Base-by-base conservation (phyloP, 106 monocot genomes). In the Phalaenopsis aphrodite region DNA sequence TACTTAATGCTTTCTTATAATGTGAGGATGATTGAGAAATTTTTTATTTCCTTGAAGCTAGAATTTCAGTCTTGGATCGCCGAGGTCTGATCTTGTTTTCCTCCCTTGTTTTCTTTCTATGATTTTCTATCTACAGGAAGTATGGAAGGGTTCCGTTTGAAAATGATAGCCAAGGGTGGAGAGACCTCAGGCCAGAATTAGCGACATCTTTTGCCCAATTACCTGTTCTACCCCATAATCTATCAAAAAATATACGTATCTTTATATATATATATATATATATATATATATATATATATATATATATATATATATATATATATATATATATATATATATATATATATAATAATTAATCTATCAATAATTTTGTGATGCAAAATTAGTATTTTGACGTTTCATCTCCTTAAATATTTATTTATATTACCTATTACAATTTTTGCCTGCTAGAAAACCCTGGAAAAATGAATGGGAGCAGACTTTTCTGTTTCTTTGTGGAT, bases 121-220 rank as follows among this genome's bases (percentile, higher is more conserved):
- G 41, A 30, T 76, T 24, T 75, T 49, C 76, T 49, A 49, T 47
- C 46, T 76, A 76, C 76, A 48, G 76, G 76, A 76, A 76, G 76
- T 49, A 49, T 49, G 49, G 48, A 49, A 30, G 49, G 76, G 49
- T 24, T 24, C 76, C 76, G 30, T 76, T 76, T 76, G 76, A 76
- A 76, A 49, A 43, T 30, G 48, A 49, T 76, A 47, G 49, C 49
- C 48, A 76, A 42, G 48, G 49, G 14, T 24, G 76, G 23, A 24
- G 47, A 42, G 21, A 76, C 76, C 76, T 76, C 48, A 76, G 76
- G 52, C 47, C 76, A 23, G 76, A 75, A 19, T 48, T 42, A 49
- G 21, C 46, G 11, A 76, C 48, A 23, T 23, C 23, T 23, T 30
- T 8, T 49, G 18, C 21, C 76, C 76, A 24, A 23, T 76, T 23